Evolutionary conservation across 257 asterid genomes (phyloP), one percentile per base, ranked within the genome.

Genomic region (Solanum etuberosum): DNA sequence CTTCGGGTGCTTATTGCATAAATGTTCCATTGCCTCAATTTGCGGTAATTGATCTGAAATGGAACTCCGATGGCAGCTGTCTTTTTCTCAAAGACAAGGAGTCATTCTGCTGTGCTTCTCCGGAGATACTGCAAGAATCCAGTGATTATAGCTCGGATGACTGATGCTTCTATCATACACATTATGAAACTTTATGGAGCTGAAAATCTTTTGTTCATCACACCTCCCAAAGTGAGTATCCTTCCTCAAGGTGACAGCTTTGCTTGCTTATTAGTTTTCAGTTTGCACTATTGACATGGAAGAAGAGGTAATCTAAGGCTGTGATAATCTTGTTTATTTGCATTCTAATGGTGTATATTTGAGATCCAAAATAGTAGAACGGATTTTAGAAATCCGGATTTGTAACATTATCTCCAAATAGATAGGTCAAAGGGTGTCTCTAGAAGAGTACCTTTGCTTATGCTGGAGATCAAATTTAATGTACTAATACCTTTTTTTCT

Each of bases 81-180:
- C 95, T 97, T 89, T 92, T 95, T 73, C 93, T 96, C 83, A 95
- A 92, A 87, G 98, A 96, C 93, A 97, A 96, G 94, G 99, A 96
- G 61, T 86, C 84, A 15, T 96, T 97, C 87, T 97, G 99, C 89
- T 97, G 98, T 84, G 99, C 98, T 82, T 94, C 98, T 48, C 86
- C 95, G 86, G 98, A 98, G 15, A n/a, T 92, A 12, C 85, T 96
- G 86, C 94, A 95, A 89, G 99, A 95, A 86, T 94, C 97, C 34
- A 97, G 95, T 37, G 98, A 97, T 85, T 95, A 94, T 87, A 96
- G 99, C 90, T 97, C 97, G 2, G 99, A 97, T 12, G 98, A 95
- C 51, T 94, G 91, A 94, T 68, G 32, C 5, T 29, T 38, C 37
- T 35, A 81, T 76, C 83, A 11, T 13, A 76, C 35, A 38, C 35